Evolutionary conservation across 768 basidiomycete genomes (phyloP), one percentile per base, ranked within the genome.

Genomic region (Termitomyces eurrhizus): DNA sequence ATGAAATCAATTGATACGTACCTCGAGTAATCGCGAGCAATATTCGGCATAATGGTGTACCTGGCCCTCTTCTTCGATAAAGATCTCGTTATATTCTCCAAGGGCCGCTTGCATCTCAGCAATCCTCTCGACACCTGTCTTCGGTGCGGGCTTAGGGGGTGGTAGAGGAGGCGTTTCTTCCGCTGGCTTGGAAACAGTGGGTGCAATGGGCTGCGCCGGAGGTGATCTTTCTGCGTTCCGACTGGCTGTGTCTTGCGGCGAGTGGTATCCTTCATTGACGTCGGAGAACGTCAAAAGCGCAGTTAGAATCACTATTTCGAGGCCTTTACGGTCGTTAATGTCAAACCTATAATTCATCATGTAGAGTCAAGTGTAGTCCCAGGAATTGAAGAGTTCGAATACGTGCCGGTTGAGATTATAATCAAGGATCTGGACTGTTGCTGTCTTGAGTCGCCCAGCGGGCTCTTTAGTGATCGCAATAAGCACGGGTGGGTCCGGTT

Each of bases 401-500:
- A 64, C 75, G 51, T 61, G 87, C 91, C 92, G 76, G 66, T 92
- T 85, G 41, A 94, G 77, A 66, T 94, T 94, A 64, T 93, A 94
- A 70, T 94, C 92, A 5, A 94, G 76, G 29, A 94, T 83, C 67
- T 94, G 92, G 33, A 92, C 77, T 2, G 85, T 79, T 0, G 81
- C 71, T 13, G 87, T 85, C 67, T 84, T 88, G 49, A 88, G 75
- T 26, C 83, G 78, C 7, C 88, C 87, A 2, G 85, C 77, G 1
- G 85, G 82, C 61, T 92, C 92, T 67, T 88, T 92, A 2, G 90
- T 92, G 33, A 92, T 79, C 0, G 90, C 91, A 13, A 94, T 87
- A 11, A 93, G 81, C 1, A 94, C 91, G 4, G 92, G 89, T 7
- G 92, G 92, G 64, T 94, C 92, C 9, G 92, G 92, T 69, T 93